Evolutionary conservation across 225 moss, liverwort and hornwort species (phyloP), one percentile per base, ranked within the genome.

Genomic region (Marchantia paleacea): DNA sequence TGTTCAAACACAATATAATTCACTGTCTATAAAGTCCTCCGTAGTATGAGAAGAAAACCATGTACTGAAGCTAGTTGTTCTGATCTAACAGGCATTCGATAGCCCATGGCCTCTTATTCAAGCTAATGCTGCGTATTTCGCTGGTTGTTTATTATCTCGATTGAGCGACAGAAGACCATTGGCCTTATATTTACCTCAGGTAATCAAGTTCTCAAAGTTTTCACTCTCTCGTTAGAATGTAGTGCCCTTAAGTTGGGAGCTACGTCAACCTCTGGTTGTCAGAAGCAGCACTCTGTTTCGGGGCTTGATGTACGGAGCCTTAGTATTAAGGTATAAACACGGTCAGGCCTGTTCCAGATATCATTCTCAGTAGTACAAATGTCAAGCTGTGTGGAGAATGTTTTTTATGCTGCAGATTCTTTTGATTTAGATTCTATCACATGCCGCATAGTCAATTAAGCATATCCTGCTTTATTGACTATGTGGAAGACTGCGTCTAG

Each of bases 31-130:
- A n/a, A 39, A 62, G 62, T 62, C 62, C 22, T 62, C 24, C 24
- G 18, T 16, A 8, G 22, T 62, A 8, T 24, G n/a, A 58, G 58
- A 58, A 12, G 20, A 18, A 58, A 68, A 25, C 73, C 54, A 39
- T 39, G 39, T 39, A 24, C 62, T 62, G 62, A 62, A 72, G 1
- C 0, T 71, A 49, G 10, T 49, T 50, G 20, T 71, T 16, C 12
- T 39, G 19, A 20, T 70, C 49, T 31, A 7, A 30, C 92, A 99
- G 97, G 93, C 95, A 72, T 95, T 99, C 85, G 97, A 99, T 64
- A 95, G 95, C 84, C 93, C 95, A 54, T 99, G 95, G 97, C 93
- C 97, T 30, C 84, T 99, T 71, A 95, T 99, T 69, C 97, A 99
- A 81, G 97, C 97, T 68, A 99, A 99, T 82, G 95, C 95, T 25